Conservation (phyloP, 2,329 filamentous ascomycete genomes). For the Ophiosphaerella narmari region DNA sequence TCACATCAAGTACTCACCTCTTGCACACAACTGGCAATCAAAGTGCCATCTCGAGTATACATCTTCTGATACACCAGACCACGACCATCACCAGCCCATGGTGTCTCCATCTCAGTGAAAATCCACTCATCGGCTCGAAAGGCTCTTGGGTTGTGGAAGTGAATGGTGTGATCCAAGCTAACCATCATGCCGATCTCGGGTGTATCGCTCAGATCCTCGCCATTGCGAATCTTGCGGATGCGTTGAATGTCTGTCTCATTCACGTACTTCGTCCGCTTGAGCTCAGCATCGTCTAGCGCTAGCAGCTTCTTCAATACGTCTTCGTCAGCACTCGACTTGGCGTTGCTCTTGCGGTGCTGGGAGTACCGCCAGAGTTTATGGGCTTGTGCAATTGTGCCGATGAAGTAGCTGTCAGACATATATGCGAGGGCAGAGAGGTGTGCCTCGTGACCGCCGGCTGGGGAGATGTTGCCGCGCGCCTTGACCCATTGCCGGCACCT, state of each 20-base stretch:
- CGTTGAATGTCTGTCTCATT: slow-evolving; percentile 58
- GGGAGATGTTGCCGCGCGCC: slow-evolving; percentile 73
- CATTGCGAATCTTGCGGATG: slow-evolving; percentile 41
- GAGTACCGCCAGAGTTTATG: slow-evolving; percentile 80
- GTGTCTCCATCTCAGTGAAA: slow-evolving; percentile 78
- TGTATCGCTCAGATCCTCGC: slow-evolving; percentile 55
- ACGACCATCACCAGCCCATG: slow-evolving; percentile 78
- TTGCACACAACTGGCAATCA: slow-evolving; percentile 80
- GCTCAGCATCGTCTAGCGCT: slow-evolving; percentile 50
- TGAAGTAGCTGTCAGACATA: slow-evolving; percentile 91
- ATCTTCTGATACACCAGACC: slow-evolving; percentile 78
- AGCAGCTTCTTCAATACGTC: slow-evolving; percentile 52
- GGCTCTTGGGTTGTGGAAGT: slow-evolving; percentile 57
- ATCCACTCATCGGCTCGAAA: slow-evolving; percentile 71
- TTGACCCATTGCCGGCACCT: slow-evolving; percentile 72
- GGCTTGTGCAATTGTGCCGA: slow-evolving; percentile 81
- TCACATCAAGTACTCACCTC: slow-evolving; percentile 57
- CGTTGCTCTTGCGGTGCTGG: slow-evolving; percentile 46
- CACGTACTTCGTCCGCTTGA: slow-evolving; percentile 50
- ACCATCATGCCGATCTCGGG: slow-evolving; percentile 83
- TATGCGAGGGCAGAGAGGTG: slow-evolving; percentile 90
- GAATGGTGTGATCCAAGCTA: slow-evolving; percentile 71
- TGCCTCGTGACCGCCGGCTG: slow-evolving; percentile 73
- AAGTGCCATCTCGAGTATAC: slow-evolving; percentile 69
- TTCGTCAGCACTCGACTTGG: slow-evolving; percentile 48